These are phyloP conservation scores for Delphinella strobiligena DNA, from an alignment of 2,329 filamentous ascomycete species.

Conservation along the genomic window DNA sequence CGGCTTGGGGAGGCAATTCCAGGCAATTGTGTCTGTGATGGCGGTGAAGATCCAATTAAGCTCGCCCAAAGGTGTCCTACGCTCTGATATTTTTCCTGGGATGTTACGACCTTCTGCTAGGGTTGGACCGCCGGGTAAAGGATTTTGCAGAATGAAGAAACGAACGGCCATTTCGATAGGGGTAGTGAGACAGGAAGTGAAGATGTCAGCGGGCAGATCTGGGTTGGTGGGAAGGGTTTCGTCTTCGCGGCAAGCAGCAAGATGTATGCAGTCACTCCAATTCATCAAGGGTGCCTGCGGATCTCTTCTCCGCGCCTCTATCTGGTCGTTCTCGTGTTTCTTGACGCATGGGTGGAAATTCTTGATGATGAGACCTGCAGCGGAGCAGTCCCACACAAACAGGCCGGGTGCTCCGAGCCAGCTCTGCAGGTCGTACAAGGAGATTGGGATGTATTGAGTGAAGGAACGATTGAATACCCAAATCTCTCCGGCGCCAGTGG, in stretches of 20 bases:
- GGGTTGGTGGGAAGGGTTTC: conserved; percentile 94
- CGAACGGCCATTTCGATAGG: conserved; percentile 95
- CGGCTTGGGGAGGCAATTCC: conserved; percentile 83
- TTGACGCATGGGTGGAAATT: conserved; percentile 93
- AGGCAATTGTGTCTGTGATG: conserved; percentile 96
- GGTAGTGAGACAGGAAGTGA: conserved; percentile 90
- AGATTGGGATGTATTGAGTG: conserved; percentile 96
- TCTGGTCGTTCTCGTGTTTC: conserved; percentile 85
- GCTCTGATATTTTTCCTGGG: conserved; percentile 81
- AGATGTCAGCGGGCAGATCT: conserved; percentile 82
- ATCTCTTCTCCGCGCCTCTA: conserved; percentile 62
- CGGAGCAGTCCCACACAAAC: conserved; percentile 96
- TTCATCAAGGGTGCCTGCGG: conserved; percentile 39
- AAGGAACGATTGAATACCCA: conserved; percentile 99
- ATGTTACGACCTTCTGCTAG: conserved; percentile 80
- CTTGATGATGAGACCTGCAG: conserved; percentile 86
- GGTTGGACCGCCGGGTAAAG: conserved; percentile 49
- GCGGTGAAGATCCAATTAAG: conserved; percentile 99
- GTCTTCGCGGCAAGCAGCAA: conserved; percentile 80
- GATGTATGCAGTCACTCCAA: conserved; percentile 80
- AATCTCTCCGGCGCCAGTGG: conserved; percentile 89
- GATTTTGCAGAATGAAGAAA: conserved; percentile 93
- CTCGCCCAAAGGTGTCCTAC: conserved; percentile 86
- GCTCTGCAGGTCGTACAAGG: conserved; percentile 83
- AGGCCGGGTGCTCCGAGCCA: conserved; percentile 94